Base-by-base conservation (phyloP, 306 rosid genomes). In the Lathyrus tuberosus region DNA sequence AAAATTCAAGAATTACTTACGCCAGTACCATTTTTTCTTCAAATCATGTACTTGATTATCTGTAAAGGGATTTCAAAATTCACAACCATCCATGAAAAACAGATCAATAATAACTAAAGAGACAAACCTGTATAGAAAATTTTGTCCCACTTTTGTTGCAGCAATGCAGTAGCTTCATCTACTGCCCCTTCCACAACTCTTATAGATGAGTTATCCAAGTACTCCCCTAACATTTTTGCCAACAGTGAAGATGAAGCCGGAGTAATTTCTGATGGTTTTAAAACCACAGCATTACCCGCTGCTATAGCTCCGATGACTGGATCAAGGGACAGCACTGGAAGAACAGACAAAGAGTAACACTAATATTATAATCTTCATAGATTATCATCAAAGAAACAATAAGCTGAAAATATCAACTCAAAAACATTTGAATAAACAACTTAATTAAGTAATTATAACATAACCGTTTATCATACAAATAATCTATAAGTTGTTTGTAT, bases 81-180 rank as follows among this genome's bases (percentile, higher is more conserved):
- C 22, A 20, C 64, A 43, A 15, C 33, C 41, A 58, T 15, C 38
- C 48, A 69, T 9, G 73, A 71, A 67, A 60, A n/a, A n/a, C n/a
- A n/a, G n/a, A n/a, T 31, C 37, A 31, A 67, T 54, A 17, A 33
- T 30, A 48, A 26, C 5, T 71, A 76, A 67, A 10, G 42, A 69
- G 69, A 49, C 65, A 42, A 63, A 92, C 98, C 98, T 86, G 98
- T 93, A 63, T 88, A 93, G 74, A 84, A 90, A 74, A 93, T 90
- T 69, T 93, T 93, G 84, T 93, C 97, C 98, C 98, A 93, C 82
- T 85, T 93, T 64, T 93, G 98, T 83, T 90, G 89, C 77, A 93
- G 73, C 38, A 93, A 72, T 30, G 94, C 92, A 60, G 87, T 28
- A 33, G 98, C 85, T 86, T 86, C 98, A 26, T 86, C 76, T 47